Evolutionary conservation across 1,284 basidiomycete genomes (phyloP).

Genomic region (Kalmanozyma brasiliensis): DNA sequence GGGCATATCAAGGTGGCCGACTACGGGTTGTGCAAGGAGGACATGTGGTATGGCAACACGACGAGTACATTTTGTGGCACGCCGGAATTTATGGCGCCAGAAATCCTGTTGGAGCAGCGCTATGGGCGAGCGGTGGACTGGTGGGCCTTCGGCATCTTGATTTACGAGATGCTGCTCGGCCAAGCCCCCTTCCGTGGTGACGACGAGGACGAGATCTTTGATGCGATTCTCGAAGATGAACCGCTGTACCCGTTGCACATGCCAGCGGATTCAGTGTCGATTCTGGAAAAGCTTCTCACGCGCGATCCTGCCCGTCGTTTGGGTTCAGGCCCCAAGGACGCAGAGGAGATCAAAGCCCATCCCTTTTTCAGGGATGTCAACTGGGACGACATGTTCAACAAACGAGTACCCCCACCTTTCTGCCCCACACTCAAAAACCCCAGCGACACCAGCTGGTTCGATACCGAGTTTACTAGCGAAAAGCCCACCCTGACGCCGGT

Average conservation of each 20-base stretch:
- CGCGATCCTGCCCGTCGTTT: constrained; percentile 91
- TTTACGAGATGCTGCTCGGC: constrained; percentile 98
- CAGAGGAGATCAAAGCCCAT: constrained; percentile 96
- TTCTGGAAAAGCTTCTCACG: constrained; percentile 90
- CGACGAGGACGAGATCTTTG: constrained; percentile 99
- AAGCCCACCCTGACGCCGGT: constrained; percentile 98
- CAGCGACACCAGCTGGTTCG: constrained; percentile 79
- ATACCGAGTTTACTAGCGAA: constrained; percentile 95
- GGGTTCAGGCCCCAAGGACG: constrained; percentile 92
- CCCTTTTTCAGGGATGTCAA: constrained; percentile 98
- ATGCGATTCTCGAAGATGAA: constrained; percentile 98
- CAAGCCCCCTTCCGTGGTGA: constrained; percentile 99
- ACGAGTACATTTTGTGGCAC: constrained; percentile 99
- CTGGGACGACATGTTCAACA: constrained; percentile 94
- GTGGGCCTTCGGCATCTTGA: constrained; percentile 99
- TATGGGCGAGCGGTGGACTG: constrained; percentile 99
- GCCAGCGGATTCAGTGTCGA: constrained; percentile 95
- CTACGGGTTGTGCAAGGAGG: constrained; percentile 98
- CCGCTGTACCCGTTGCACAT: constrained; percentile 99
- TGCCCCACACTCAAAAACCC: constrained; percentile 84
- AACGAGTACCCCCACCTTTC: constrained; percentile 96
- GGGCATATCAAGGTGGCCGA: constrained; percentile 99
- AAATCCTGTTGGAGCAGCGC: constrained; percentile 97
- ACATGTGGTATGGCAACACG: constrained; percentile 97
- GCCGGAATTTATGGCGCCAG: constrained; percentile 99